Evolutionary conservation across 805 yeast genomes (phyloP), one percentile per base, ranked within the genome.

Genomic region (Middelhovenomyces tepae): DNA sequence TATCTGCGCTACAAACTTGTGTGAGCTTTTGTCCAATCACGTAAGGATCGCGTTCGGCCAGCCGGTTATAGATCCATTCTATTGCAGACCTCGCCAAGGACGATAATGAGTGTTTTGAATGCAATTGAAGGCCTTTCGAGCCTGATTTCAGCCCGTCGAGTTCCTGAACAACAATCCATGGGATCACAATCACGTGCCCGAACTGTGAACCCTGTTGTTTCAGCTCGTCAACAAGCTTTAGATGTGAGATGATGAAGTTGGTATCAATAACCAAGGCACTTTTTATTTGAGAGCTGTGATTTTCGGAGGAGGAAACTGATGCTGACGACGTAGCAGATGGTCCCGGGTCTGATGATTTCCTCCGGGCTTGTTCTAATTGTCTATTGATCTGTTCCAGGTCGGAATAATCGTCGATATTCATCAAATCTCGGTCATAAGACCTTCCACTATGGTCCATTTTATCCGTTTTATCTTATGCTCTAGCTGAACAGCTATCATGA

Each of bases 81-180:
- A 71, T 83, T 0, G 91, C 93, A 60, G 66, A 58, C 23, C 94
- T 59, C 0, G 91, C 89, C 28, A 73, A 52, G 19, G 53, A 59
- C 0, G 81, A 75, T 7, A 79, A 0, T 75, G 46, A 5, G 24
- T 19, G 5, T 34, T 31, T 2, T 22, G 18, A 14, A 36, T 31
- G 2, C 35, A 8, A 37, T 54, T 18, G 35, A 37, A 8, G 45
- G 45, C 9, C 16, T 39, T 47, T 36, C 1, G 43, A 35, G 0
- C 75, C 63, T 2, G 52, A 59, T 49, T 87, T 87, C 42, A 87
- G 60, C 0, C 87, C 87, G 56, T 87, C 96, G n/a, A 87, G 62
- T 50, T 87, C 97, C 25, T 60, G 64, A 9, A 83, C 60, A 2
- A 79, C 91, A 1, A 76, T 71, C 4, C 59, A 59, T 0, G 97